Base-by-base conservation (phyloP, 2,329 filamentous ascomycete species). In the Emmonsiellopsis sp. region DNA sequence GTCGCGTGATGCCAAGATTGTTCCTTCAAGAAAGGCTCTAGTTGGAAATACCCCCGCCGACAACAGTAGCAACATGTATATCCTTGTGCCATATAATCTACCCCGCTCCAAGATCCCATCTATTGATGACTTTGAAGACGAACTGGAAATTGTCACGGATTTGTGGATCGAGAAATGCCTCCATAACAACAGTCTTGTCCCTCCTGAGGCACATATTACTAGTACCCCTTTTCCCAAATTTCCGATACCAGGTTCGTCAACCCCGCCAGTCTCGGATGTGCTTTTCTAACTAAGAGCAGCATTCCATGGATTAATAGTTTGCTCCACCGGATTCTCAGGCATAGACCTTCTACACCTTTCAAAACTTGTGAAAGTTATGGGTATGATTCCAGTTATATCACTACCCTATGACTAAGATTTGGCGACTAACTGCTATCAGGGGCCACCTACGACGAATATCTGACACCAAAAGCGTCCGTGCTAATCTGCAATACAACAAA, bases 141-240 rank as follows among this genome's bases (percentile, higher is more conserved):
- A 73, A 57, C 73, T 76, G 52, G 68, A 76, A 47, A 64, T 76
- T 11, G 83, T 95, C 34, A 97, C 90, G 9, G 90, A 95, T 65
- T 94, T 93, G 78, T 98, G 92, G 80, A 78, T 98, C 51, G 93
- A 98, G 71, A 82, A 83, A 47, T 97, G 92, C 66, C 74, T 98
- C 40, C 84, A 91, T 65, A 81, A 82, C 58, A 93, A 88, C 68
- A 74, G 72, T 30, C 80, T 92, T 61, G 76, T 89, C 46, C 75
- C 86, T 32, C 89, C 90, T 5, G 73, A 76, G 50, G 76, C 81
- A 4, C 83, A 93, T 65, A 78, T 87, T 41, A 79, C 94, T 26
- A 90, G 89, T 55, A 82, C 82, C 6, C 90, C 93, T 2, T 87
- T 96, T 57, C 77, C 82, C 5, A 72, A 74, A 32, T 86, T 89